Evolutionary conservation across 2,329 filamentous ascomycete species (phyloP).

Genomic region (Xylariaceae sp.): DNA sequence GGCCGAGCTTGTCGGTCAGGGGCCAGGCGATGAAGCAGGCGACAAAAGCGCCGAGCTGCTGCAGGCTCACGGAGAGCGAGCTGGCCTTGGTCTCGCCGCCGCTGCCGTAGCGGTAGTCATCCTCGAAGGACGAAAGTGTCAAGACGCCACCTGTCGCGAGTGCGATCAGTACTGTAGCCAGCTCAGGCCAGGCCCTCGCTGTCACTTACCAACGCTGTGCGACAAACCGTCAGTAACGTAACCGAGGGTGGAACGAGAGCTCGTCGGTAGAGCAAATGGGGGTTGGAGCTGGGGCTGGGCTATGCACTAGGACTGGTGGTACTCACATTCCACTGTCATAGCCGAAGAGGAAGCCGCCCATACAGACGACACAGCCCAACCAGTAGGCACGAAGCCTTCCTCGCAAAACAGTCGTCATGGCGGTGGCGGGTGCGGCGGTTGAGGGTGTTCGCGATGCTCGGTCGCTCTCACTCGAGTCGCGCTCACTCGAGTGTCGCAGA

Average conservation of each 20-base stretch:
- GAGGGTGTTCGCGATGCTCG: not conserved
- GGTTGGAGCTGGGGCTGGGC: too few relatives aligned
- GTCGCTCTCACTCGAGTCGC: conserved; percentile 4
- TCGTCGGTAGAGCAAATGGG: too few relatives aligned
- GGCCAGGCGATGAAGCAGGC: conserved; percentile 27
- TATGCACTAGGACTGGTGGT: too few relatives aligned
- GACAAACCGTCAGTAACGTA: conserved; percentile 21
- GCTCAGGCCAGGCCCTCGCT: too few relatives aligned
- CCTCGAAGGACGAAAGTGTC: conserved; percentile 21
- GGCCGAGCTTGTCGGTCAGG: conserved; percentile 21
- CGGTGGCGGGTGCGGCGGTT: not conserved
- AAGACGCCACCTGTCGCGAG: conserved; percentile 26
- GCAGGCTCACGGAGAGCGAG: conserved; percentile 24
- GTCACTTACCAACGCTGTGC: not conserved
- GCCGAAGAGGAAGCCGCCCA: conserved; percentile 41
- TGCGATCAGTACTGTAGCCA: too few relatives aligned
- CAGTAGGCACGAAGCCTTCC: conserved; percentile 42
- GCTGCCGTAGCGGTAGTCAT: conserved; percentile 21
- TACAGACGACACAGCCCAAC: conserved; percentile 42
- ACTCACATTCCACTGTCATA: conserved; percentile 35
- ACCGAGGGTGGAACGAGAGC: too few relatives aligned
- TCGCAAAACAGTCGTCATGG: conserved; percentile 20
- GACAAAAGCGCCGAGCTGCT: conserved; percentile 26
- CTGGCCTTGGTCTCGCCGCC: conserved; percentile 18
- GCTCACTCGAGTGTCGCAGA: conserved; percentile 7